These are phyloP conservation scores for Flaveria bidentis DNA, from an alignment of 129 eudicot genomes.

Conservation along the genomic window DNA sequence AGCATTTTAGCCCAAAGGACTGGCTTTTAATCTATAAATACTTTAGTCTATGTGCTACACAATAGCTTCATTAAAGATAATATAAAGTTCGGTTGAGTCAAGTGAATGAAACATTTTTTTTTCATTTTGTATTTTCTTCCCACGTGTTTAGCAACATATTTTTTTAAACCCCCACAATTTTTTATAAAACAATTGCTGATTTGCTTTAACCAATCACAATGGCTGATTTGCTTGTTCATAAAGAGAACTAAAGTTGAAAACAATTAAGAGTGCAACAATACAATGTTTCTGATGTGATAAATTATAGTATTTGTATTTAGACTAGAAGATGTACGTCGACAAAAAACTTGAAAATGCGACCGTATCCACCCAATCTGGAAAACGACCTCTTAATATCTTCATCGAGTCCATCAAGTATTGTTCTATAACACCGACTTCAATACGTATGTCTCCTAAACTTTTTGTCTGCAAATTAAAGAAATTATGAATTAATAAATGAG, in stretches of 20 bases:
- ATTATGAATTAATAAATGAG: background rate
- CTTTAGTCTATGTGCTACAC: too few species aligned
- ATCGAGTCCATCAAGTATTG: conserved; percentile 61
- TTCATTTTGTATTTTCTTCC: background rate
- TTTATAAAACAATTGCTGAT: background rate
- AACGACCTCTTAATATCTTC: conserved; percentile 58
- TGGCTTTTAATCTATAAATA: too few species aligned
- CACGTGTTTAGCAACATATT: background rate
- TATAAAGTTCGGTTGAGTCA: background rate
- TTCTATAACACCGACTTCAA: conserved; percentile 83
- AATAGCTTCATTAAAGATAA: too few species aligned
- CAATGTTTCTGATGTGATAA: conserved; percentile 21
- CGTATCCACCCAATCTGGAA: conserved; percentile 91
- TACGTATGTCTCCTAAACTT: conserved; percentile 59
- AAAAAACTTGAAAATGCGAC: conserved; percentile 70
- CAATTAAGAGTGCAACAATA: conserved; percentile 12
- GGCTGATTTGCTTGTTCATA: conserved; percentile 12
- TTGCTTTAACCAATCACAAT: background rate
- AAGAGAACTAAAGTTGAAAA: conserved; percentile 6
- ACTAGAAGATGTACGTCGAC: conserved; percentile 67
- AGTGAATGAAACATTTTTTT: background rate
- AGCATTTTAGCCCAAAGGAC: too few species aligned
- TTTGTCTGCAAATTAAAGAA: conserved; percentile 50
- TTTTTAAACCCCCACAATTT: background rate
- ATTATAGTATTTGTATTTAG: background rate